phyloP scores from a whole-genome alignment of 805 yeast species.

The Starmerella potacharoeniae region DNA sequence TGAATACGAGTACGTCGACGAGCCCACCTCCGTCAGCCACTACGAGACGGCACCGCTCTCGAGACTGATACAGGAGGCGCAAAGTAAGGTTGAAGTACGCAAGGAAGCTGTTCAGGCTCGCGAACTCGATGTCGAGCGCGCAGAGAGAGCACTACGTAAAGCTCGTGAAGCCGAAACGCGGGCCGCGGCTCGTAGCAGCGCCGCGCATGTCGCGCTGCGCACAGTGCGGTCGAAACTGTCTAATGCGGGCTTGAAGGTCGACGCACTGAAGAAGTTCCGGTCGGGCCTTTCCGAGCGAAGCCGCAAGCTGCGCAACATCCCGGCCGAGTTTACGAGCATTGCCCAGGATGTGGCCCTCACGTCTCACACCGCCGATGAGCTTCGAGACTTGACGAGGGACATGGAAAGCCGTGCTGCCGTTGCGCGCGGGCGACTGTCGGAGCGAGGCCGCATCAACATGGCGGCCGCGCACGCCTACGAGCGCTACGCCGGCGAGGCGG shows the following conservation, averaged over 20 bases:
- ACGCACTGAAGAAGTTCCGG: neutral
- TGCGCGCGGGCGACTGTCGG: conserved; percentile 58
- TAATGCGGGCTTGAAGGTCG: neutral
- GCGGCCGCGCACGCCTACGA: neutral
- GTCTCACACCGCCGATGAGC: neutral
- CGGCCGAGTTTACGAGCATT: neutral
- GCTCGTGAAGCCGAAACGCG: neutral
- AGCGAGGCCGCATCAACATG: conserved; percentile 1
- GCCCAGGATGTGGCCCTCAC: neutral
- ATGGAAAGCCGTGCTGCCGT: conserved; percentile 85
- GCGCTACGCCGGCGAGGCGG: conserved; percentile 41
- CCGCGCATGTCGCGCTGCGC: neutral
- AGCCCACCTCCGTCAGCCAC: too few species aligned
- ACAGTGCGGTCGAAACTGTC: neutral
- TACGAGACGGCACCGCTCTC: too few species aligned
- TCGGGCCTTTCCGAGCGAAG: neutral
- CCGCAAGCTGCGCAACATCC: neutral
- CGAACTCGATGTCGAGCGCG: neutral
- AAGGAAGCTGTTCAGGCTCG: neutral
- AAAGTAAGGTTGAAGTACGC: neutral
- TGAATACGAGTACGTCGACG: neutral
- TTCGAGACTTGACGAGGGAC: neutral
- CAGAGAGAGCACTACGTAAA: neutral
- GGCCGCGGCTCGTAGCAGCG: neutral
- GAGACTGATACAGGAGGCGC: neutral